These are phyloP conservation scores for Chrysopogon serrulatus DNA, from an alignment of 176 grass and related monocot genomes.

Conservation along the genomic window DNA sequence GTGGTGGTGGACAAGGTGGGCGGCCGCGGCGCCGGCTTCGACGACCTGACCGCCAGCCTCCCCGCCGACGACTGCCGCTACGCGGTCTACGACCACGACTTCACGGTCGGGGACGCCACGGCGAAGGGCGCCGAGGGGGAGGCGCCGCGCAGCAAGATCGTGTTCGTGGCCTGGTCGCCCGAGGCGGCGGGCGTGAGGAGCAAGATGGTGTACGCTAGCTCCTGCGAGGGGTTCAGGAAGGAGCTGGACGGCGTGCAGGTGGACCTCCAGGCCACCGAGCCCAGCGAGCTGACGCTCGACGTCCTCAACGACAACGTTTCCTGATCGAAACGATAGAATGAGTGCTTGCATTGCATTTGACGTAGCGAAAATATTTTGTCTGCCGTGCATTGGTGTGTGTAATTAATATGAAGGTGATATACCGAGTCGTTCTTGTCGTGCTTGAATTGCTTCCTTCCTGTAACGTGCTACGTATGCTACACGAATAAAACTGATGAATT, in stretches of 20 bases:
- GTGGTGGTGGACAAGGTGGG: constrained; percentile 56
- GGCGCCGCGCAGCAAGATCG: constrained; percentile 44
- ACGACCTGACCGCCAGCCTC: constrained; percentile 33
- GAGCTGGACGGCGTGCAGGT: constrained; percentile 60
- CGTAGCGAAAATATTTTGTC: too few relatives aligned
- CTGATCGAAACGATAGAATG: not conserved
- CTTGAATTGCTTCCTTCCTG: not conserved
- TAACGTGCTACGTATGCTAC: not conserved
- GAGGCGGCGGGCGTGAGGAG: constrained; percentile 43
- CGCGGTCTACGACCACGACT: constrained; percentile 61
- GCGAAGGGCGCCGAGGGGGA: constrained; percentile 3
- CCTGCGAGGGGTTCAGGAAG: constrained; percentile 47
- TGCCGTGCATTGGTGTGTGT: not conserved
- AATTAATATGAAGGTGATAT: not conserved
- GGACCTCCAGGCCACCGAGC: constrained; percentile 49
- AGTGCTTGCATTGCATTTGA: too few relatives aligned
- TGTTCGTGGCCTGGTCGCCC: constrained; percentile 51
- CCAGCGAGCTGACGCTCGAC: constrained; percentile 41
- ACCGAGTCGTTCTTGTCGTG: not conserved
- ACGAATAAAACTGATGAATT: constrained; percentile 1
- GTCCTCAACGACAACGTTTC: constrained; percentile 23
- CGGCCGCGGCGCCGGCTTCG: constrained; percentile 21
- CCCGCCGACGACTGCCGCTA: constrained; percentile 58
- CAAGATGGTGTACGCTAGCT: constrained; percentile 67
- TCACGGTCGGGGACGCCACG: constrained; percentile 36